Evolutionary conservation across 345 rosid genomes (phyloP).

Genomic region (Eucalyptus tenuipes): DNA sequence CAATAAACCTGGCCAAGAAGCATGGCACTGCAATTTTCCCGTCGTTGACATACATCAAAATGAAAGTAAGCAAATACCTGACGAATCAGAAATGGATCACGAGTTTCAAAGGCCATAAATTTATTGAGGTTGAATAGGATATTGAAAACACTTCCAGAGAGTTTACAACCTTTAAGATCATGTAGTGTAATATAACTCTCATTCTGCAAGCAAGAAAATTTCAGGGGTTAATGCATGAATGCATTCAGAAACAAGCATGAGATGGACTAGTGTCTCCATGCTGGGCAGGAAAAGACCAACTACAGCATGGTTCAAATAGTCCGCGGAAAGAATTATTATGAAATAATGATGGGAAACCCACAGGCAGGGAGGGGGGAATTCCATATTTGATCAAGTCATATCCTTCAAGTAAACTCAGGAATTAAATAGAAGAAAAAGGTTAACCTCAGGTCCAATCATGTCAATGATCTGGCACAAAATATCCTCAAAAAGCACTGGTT

Average conservation of each 20-base stretch:
- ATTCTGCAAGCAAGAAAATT: constrained; percentile 27
- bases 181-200: constrained; percentile 52
- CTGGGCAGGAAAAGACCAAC: background rate
- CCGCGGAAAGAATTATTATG: background rate
- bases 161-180: constrained; percentile 79
- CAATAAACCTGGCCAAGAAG: background rate
- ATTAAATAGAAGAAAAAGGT: background rate
- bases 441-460: constrained; percentile 90
- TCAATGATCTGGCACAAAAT: constrained; percentile 90
- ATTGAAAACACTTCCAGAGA: constrained; percentile 85
- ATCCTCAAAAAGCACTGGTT: constrained; percentile 93
- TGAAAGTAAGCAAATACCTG: constrained; percentile 37
- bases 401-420: background rate
- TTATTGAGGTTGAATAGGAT: constrained; percentile 93
- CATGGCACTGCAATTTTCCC: background rate
- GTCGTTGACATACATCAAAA: background rate
- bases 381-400: background rate
- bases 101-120: constrained; percentile 95
- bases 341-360: background rate
- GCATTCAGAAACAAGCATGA: background rate
- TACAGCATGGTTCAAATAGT: background rate
- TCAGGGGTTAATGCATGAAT: background rate
- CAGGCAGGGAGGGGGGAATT: background rate
- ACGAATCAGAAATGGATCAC: constrained; percentile 95
- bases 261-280: background rate